Conservation (phyloP, 352 stramenopile species). For the Salisapilia sapeloensis region DNA sequence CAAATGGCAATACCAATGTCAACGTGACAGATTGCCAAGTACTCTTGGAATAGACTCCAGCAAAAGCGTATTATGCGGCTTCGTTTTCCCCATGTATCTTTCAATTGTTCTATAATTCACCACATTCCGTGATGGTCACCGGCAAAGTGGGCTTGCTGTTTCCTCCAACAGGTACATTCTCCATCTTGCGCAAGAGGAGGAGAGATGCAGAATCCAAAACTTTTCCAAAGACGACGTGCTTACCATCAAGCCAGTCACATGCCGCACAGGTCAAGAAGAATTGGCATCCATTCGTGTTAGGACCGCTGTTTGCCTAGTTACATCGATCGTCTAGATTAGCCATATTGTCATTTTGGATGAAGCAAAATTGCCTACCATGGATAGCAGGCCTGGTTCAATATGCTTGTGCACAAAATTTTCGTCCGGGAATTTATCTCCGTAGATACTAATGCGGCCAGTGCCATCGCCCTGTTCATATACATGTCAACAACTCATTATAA, state of each 20-base stretch:
- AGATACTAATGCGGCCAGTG: constrained; percentile 73
- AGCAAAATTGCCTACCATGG: constrained; percentile 52
- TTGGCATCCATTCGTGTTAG: constrained; percentile 88
- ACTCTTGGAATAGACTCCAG: too few relatives aligned
- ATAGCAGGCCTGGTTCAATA: constrained; percentile 56
- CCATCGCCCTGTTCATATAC: constrained; percentile 34
- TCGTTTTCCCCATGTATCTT: too few relatives aligned
- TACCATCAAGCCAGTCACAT: constrained; percentile 90
- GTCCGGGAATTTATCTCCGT: constrained; percentile 77
- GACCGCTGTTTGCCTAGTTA: constrained; percentile 83
- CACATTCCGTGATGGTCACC: constrained; percentile 79
- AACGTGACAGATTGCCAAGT: too few relatives aligned
- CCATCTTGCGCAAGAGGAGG: constrained; percentile 81
- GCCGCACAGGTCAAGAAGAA: constrained; percentile 93
- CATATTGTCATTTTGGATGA: background rate
- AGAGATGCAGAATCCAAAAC: constrained; percentile 76
- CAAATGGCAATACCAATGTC: too few relatives aligned
- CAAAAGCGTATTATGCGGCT: too few relatives aligned
- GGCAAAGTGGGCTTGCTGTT: constrained; percentile 80
- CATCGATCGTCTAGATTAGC: constrained; percentile 1
- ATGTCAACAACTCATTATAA: background rate
- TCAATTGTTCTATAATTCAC: constrained; percentile 83
- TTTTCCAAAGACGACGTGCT: constrained; percentile 95
- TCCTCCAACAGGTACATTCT: constrained; percentile 72
- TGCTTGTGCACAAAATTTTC: constrained; percentile 77